A percentile compares a stretch with the other conserved stretches of the same genome.
Conservation (phyloP, 805 yeast species). For the Candida vartiovaarae region DNA sequence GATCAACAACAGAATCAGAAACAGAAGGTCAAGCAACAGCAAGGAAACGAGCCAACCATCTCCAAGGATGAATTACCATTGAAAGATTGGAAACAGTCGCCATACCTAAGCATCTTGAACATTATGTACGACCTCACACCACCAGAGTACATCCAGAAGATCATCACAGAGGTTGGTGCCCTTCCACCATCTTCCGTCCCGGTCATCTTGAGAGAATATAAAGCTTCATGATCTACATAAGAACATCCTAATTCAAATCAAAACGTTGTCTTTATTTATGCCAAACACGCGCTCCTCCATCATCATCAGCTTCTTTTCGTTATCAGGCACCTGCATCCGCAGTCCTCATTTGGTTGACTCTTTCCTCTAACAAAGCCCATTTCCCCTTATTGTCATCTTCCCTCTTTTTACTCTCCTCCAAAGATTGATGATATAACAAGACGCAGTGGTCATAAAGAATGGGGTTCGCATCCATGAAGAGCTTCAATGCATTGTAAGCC, state of each 20-base stretch:
- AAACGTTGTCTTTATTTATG: not conserved
- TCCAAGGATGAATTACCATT: slow-evolving; percentile 35
- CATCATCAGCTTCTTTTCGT: not conserved
- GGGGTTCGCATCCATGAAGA: slow-evolving; percentile 87
- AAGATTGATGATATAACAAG: slow-evolving; percentile 72
- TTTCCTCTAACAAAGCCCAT: slow-evolving; percentile 64
- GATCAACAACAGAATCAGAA: slow-evolving; percentile 20
- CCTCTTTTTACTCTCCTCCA: slow-evolving; percentile 64
- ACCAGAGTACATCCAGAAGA: slow-evolving; percentile 86
- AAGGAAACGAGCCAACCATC: slow-evolving; percentile 15
- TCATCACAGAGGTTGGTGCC: slow-evolving; percentile 93
- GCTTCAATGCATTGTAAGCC: slow-evolving; percentile 85
- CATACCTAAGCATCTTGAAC: slow-evolving; percentile 65
- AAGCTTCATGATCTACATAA: slow-evolving; percentile 21
- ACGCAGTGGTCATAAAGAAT: slow-evolving; percentile 88
- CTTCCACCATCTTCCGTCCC: slow-evolving; percentile 98
- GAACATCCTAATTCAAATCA: not conserved
- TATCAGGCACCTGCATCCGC: not conserved
- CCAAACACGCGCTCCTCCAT: no score
- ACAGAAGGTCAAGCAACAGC: slow-evolving; percentile 6
- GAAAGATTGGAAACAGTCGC: slow-evolving; percentile 56
- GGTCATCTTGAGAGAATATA: slow-evolving; percentile 89
- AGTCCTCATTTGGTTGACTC: slow-evolving; percentile 31
- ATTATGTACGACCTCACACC: slow-evolving; percentile 93
- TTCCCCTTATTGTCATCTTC: slow-evolving; percentile 56